Conservation (phyloP, 352 stramenopile genomes). For the Globisporangium takayamanum region DNA sequence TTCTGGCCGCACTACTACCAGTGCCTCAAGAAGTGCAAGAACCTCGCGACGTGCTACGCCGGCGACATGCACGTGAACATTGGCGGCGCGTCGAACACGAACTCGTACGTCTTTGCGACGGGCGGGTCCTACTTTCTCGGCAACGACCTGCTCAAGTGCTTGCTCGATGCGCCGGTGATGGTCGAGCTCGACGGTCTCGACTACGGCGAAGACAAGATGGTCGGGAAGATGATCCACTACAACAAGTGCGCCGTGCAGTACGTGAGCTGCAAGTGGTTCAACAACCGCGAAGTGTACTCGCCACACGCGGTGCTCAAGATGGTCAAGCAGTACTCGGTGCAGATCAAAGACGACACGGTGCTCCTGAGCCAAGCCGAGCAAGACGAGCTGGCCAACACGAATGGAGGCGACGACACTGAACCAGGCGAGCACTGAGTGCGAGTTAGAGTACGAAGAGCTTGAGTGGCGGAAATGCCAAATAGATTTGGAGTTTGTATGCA, state of each 20-base stretch:
- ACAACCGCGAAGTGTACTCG: constrained; percentile 75
- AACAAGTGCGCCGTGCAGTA: constrained; percentile 73
- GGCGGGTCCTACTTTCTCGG: constrained; percentile 73
- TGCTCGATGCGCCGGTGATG: constrained; percentile 56
- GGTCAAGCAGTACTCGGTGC: constrained; percentile 50
- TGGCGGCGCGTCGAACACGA: constrained; percentile 45
- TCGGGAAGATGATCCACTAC: constrained; percentile 82
- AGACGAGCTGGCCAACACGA: constrained; percentile 7
- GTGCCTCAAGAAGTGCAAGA: constrained; percentile 66
- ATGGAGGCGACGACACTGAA: neutral
- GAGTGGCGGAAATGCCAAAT: too few relatives aligned
- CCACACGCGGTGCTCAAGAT: constrained; percentile 63
- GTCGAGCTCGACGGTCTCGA: constrained; percentile 61
- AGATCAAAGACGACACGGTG: constrained; percentile 51
- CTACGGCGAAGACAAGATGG: constrained; percentile 71
- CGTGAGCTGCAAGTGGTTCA: constrained; percentile 84
- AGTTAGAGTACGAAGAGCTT: neutral
- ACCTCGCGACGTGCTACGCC: constrained; percentile 59
- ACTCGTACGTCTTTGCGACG: constrained; percentile 78
- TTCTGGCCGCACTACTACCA: constrained; percentile 80
- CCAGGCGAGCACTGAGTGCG: constrained; percentile 3
- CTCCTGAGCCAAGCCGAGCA: constrained; percentile 44
- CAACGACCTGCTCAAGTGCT: constrained; percentile 53
- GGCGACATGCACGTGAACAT: constrained; percentile 81
- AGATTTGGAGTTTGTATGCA: too few relatives aligned